Conservation (phyloP, 1,284 basidiomycete genomes). For the Puccinia coronata region DNA sequence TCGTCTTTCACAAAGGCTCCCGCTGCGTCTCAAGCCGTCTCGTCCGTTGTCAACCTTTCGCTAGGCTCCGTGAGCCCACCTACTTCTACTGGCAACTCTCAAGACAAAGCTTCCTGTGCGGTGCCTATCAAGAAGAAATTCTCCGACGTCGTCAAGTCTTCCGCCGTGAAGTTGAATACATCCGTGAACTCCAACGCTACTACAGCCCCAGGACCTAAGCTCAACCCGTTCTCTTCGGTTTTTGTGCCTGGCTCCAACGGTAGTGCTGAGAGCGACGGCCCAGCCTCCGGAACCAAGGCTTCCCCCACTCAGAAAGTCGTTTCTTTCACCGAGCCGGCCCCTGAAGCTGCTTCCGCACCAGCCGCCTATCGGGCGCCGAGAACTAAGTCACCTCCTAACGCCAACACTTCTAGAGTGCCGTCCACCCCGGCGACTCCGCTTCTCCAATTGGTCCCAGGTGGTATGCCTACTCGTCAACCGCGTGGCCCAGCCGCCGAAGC, state of each 20-base stretch:
- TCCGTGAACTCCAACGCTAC: not conserved
- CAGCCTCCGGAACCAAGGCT: not conserved
- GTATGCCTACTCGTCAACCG: slow-evolving; percentile 41
- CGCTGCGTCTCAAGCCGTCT: not conserved
- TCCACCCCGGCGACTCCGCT: not conserved
- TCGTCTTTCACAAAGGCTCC: not conserved
- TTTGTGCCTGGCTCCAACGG: slow-evolving; percentile 33
- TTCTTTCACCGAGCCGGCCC: not conserved
- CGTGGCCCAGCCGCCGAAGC: slow-evolving; percentile 47
- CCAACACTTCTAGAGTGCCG: not conserved
- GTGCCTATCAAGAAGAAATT: slow-evolving; percentile 37
- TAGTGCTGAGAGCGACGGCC: not conserved
- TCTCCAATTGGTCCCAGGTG: slow-evolving; percentile 25
- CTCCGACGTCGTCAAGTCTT: slow-evolving; percentile 37
- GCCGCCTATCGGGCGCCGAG: slow-evolving; percentile 25
- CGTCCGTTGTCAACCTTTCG: not conserved
- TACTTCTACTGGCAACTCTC: not conserved
- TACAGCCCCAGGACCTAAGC: not conserved
- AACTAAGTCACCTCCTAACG: slow-evolving; percentile 27
- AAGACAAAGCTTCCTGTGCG: not conserved
- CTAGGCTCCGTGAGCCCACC: slow-evolving; percentile 7
- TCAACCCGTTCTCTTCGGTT: slow-evolving; percentile 42
- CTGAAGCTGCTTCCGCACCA: not conserved
- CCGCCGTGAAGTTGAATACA: not conserved
- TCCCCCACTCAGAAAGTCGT: not conserved